phyloP scores from a whole-genome alignment of 1,284 basidiomycete species.

The Rugosomyces carneus region DNA sequence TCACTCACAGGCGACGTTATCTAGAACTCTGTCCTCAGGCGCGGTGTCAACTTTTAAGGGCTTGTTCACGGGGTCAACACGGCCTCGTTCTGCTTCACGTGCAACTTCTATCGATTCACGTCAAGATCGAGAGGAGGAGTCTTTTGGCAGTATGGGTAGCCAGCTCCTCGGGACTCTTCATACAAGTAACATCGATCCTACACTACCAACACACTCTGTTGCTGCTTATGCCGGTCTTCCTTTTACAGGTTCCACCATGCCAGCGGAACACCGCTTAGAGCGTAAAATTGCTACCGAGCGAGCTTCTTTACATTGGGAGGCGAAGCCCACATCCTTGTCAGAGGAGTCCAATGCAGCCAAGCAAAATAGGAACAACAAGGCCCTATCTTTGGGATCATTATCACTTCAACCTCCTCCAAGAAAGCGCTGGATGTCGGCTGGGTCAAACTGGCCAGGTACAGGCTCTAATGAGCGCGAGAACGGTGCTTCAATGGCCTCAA shows the following conservation, averaged over 20 bases:
- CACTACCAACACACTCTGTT: conserved; percentile 9
- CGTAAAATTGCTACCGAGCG: conserved; percentile 52
- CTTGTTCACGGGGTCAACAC: conserved; percentile 43
- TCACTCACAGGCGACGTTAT: conserved; percentile 33
- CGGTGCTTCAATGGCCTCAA: conserved; percentile 3
- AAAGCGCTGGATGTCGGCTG: conserved; percentile 45
- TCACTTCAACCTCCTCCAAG: conserved; percentile 63
- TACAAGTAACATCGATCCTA: conserved; percentile 27
- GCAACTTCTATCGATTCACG: conserved; percentile 43
- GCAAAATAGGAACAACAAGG: conserved; percentile 22
- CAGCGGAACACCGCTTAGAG: conserved; percentile 31
- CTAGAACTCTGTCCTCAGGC: conserved; percentile 26
- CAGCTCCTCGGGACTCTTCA: conserved; percentile 50
- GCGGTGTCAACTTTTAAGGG: conserved; percentile 50
- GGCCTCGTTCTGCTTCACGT: conserved; percentile 54
- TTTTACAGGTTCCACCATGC: conserved; percentile 18
- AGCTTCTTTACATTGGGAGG: conserved; percentile 25
- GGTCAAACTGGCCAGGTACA: conserved; percentile 12
- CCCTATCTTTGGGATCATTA: conserved; percentile 34
- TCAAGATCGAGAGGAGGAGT: conserved; percentile 35
- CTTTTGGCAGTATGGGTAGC: conserved; percentile 48
- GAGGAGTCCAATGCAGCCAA: conserved; percentile 12
- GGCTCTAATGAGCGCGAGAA: conserved; percentile 4
- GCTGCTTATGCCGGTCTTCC: conserved; percentile 22
- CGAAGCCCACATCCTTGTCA: conserved; percentile 12